Evolutionary conservation across 192 early-diverging fungal genomes (phyloP), one percentile per base, ranked within the genome.

Genomic region (Linderina pennispora): DNA sequence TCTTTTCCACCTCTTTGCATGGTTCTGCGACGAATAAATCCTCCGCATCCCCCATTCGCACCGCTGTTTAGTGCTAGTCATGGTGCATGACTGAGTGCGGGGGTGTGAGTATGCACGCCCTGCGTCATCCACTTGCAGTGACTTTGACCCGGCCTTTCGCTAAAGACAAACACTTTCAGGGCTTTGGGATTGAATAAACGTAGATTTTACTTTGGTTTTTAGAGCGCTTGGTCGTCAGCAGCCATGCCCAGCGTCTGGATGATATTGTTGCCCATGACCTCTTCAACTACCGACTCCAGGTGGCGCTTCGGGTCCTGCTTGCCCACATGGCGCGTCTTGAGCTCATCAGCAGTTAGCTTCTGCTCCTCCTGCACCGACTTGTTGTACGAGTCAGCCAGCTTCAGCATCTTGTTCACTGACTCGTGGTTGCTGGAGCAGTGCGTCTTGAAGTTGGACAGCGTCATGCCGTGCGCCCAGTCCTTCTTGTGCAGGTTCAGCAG

Each of bases 261-360:
- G 77, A 99, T 97, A 62, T 97, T 99, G 62, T 86, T 83, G 43
- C 86, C 79, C 94, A 99, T 98, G 23, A 85, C 81, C 21, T 79
- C 74, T 51, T 96, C 94, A 3, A 96, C 90, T 21, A 85, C 93
- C 25, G 88, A 83, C 65, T 94, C 91, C 53, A 99, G 71, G 69
- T 99, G 97, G 55, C 93, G 83, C 78, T 99, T 99, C 13, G 97
- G 97, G 58, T 99, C 97, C 72, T 99, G 92, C 65, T 99, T 99
- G 24, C 97, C 97, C n/a, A 99, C 92, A 65, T 99, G 97, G 25
- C 97, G 91, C 8, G 89, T 98, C 71, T 93, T 89, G 24, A 99
- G 85, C 74, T 98, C 89, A 36, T 98, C 89, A 2, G 84, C 56
- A 10, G 91, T 90, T 84, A 99, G 77, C 11, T 86, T 91, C 39